Percentiles rank a stretch among this genome's conserved stretches.
phyloP scores from a whole-genome alignment of 2,329 filamentous ascomycete genomes.

The Parastagonospora avenae region DNA sequence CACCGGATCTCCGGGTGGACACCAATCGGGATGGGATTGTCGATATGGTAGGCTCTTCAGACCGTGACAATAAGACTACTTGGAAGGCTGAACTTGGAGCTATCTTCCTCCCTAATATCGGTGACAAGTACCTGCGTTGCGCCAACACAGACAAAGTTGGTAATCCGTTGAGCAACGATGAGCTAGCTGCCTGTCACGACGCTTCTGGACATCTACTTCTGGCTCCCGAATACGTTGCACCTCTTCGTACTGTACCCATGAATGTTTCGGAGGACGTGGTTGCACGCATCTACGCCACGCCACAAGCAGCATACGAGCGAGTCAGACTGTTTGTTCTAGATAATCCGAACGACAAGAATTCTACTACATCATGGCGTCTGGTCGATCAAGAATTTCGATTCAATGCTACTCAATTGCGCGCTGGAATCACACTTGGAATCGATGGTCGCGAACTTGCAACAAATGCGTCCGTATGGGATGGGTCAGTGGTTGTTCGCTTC shows the following conservation, averaged over 20 bases:
- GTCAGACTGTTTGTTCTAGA: neutral
- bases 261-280: neutral
- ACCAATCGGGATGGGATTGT: slow-evolving; percentile 47
- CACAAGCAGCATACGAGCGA: slow-evolving; percentile 8
- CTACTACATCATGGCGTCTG: neutral
- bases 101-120: slow-evolving; percentile 46
- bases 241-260: slow-evolving; percentile 35
- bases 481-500: neutral
- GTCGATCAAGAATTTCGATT: neutral
- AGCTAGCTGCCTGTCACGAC: slow-evolving; percentile 45
- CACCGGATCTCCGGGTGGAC: slow-evolving; percentile 18
- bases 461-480: neutral
- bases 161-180: slow-evolving; percentile 18
- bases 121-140: slow-evolving; percentile 40
- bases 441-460: neutral
- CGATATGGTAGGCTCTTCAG: slow-evolving; percentile 24
- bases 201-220: slow-evolving; percentile 42
- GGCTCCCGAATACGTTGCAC: slow-evolving; percentile 38
- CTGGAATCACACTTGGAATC: neutral
- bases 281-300: neutral
- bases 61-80: slow-evolving; percentile 24
- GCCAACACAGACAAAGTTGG: slow-evolving; percentile 5
- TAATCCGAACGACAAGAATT: neutral
- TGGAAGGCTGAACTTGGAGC: slow-evolving; percentile 35
- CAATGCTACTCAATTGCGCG: neutral